Evolutionary conservation across 768 basidiomycete genomes (phyloP), one percentile per base, ranked within the genome.

Genomic region (Boletus pseudo-olivaceus): DNA sequence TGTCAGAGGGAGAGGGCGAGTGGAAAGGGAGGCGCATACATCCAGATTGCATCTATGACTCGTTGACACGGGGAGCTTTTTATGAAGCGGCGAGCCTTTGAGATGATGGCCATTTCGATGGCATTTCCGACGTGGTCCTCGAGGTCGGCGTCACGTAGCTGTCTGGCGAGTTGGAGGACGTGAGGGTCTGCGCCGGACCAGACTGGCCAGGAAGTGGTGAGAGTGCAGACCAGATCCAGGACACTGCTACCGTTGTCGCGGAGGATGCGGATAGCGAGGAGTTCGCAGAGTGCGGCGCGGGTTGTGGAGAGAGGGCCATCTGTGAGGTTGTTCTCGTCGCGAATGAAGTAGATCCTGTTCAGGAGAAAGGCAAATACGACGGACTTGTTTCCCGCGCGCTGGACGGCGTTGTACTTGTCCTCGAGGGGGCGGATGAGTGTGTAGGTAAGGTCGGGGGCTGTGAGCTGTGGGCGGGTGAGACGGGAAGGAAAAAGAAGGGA

Each of bases 81-180:
- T 65, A 96, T 93, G 72, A 98, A 97, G 19, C 84, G 76, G 64
- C 92, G 94, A 5, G 93, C 85, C 63, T 85, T 87, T 55, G 89
- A 82, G 20, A 96, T 77, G 59, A 97, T 94, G 5, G 94, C 94
- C 77, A 93, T 78, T 69, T 98, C 94, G 47, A 97, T 88, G 1
- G 93, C 94, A 64, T 94, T 97, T 6, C 95, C 94, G 2, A 93
- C 85, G 51, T 85, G 71, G 49, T 92, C 84, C 62, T 90, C 87
- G 32, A 87, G 67, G 61, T 89, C 87, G 50, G 85, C 83, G 55
- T 87, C 85, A 38, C 82, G 72, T 47, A 90, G 83, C 53, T 82
- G 78, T 53, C 79, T 77, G 6, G 83, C 87, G 50, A 80, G 77
- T 19, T 76, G 68, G 37, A 92, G 62, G 11, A 90, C 65, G 27